phyloP scores from a whole-genome alignment of 2,329 filamentous ascomycete genomes.

The Tolypocladium ovalisporum region DNA sequence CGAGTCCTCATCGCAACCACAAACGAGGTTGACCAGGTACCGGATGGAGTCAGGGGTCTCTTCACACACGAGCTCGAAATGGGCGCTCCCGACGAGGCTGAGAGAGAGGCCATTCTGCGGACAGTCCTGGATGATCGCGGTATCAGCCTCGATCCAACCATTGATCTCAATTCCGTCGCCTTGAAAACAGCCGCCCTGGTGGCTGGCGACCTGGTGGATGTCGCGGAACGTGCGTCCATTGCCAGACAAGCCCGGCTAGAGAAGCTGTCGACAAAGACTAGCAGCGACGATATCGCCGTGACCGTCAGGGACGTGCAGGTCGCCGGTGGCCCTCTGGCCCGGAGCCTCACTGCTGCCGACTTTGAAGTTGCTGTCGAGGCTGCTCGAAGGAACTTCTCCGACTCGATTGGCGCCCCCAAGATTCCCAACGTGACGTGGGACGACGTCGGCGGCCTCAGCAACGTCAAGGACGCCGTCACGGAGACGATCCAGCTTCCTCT shows the following conservation, averaged over 20 bases:
- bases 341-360: conserved; percentile 69
- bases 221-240: conserved; percentile 79
- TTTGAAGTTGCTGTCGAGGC: conserved; percentile 92
- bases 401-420: conserved; percentile 93
- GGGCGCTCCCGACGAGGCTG: conserved; percentile 81
- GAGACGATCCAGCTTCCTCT: conserved; percentile 93
- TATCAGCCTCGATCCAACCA: conserved; percentile 67
- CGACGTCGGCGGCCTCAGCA: conserved; percentile 83
- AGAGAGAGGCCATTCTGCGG: conserved; percentile 77
- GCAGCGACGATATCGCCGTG: conserved; percentile 29
- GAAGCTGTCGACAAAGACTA: conserved; percentile 45
- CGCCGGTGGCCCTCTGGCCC: conserved; percentile 69
- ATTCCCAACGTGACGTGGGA: conserved; percentile 96
- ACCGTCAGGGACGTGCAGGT: conserved; percentile 78
- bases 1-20: conserved; percentile 87
- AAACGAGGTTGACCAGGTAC: conserved; percentile 88
- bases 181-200: conserved; percentile 94
- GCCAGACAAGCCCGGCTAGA: conserved; percentile 69
- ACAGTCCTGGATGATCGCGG: conserved; percentile 68
- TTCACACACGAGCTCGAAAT: conserved; percentile 97
- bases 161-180: conserved; percentile 75
- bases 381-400: conserved; percentile 94
- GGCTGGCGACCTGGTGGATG: conserved; percentile 86
- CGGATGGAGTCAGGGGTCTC: conserved; percentile 76
- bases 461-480: conserved; percentile 94